Evolutionary conservation across 495 filamentous ascomycete species (phyloP), one percentile per base, ranked within the genome.

Genomic region (Penicillium robsamsonii): DNA sequence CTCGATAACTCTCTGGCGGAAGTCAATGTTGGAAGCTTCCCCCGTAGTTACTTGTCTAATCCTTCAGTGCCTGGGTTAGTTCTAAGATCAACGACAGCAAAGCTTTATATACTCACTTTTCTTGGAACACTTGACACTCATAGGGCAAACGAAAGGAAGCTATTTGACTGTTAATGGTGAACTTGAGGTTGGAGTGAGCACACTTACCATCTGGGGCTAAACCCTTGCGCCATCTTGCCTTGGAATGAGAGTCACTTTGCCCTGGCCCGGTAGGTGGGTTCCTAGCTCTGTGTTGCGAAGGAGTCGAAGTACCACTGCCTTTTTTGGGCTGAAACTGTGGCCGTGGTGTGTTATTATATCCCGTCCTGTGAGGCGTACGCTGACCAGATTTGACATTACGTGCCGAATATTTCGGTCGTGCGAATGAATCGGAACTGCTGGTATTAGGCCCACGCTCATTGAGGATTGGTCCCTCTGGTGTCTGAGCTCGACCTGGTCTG

Each of bases 161-260:
- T 47, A 22, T 5, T 5, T 12, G 2, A 5, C 4, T 1, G 45
- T 47, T 10, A 47, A 30, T 17, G 17, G 10, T 10, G n/a, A n/a
- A 20, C 3, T 31, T 6, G 8, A 20, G 17, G 29, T 5, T 13
- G 4, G 5, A 6, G 11, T 22, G 17, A 7, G n/a, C 17, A 47
- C 13, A 47, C 45, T 47, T 47, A 11, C 45, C 45, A 47, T 47
- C 45, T 13, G 45, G 45, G 13, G 27, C 10, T 12, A 17, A 20
- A 4, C 29, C 29, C 2, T 47, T 47, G 45, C 29, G 45, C 45
- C 45, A 31, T n/a, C 18, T 47, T 31, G 45, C 29, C 45, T 47
- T 47, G 10, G 45, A 18, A 31, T 29, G 29, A 5, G 15, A 15
- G n/a, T 46, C 45, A 18, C 18, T 47, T n/a, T 47, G 27, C 13